phyloP scores from a whole-genome alignment of 352 stramenopile species.

The Phytopythium mirpurense region DNA sequence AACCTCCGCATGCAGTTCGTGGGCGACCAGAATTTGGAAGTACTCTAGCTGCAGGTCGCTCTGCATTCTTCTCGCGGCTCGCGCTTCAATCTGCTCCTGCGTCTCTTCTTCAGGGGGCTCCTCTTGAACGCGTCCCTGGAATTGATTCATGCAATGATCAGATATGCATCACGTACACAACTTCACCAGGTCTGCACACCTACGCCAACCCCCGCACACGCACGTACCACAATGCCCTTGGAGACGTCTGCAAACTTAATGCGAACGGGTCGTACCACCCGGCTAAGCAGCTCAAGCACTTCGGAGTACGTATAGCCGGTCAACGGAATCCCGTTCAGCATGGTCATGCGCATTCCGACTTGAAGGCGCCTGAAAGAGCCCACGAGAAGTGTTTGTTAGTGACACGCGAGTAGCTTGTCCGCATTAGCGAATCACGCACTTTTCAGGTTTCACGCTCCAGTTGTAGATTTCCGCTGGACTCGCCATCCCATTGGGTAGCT shows the following conservation, averaged over 20 bases:
- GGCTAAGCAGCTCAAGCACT: slow-evolving; percentile 70
- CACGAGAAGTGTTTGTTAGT: neutral
- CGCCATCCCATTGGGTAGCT: slow-evolving; percentile 72
- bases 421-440: too few species aligned
- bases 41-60: slow-evolving; percentile 69
- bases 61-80: slow-evolving; percentile 48
- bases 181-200: too few species aligned
- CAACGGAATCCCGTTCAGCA: slow-evolving; percentile 72
- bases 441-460: slow-evolving; percentile 86
- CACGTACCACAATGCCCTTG: slow-evolving; percentile 71
- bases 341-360: slow-evolving; percentile 78
- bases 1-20: slow-evolving; percentile 75
- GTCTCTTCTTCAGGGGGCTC: slow-evolving; percentile 54
- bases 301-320: slow-evolving; percentile 78
- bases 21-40: slow-evolving; percentile 67
- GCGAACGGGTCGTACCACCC: slow-evolving; percentile 52
- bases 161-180: too few species aligned
- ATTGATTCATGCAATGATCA: too few species aligned
- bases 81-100: slow-evolving; percentile 62
- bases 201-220: neutral
- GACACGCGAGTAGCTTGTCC: too few species aligned
- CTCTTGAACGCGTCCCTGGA: slow-evolving; percentile 55
- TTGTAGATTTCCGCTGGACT: slow-evolving; percentile 88
- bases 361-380: slow-evolving; percentile 37
- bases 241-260: slow-evolving; percentile 84